Conservation (phyloP, 1,284 basidiomycete species). For the Cutaneotrichosporon dermatis region DNA sequence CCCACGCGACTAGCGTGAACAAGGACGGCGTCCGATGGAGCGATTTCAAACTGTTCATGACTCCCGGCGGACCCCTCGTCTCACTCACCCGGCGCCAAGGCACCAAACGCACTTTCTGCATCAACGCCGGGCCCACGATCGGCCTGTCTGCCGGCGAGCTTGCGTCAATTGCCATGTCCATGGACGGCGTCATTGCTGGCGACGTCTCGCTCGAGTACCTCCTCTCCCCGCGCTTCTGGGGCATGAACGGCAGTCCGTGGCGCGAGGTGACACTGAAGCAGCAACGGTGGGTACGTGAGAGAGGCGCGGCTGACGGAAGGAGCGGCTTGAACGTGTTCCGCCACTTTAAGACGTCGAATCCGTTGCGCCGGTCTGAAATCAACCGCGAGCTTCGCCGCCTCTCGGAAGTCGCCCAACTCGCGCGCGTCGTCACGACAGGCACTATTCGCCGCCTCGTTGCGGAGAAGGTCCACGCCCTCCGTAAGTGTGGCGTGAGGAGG, state of each 20-base stretch:
- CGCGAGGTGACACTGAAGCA: neutral
- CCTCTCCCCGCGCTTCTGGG: conserved; percentile 2
- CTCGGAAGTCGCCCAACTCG: neutral
- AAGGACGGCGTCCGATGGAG: conserved; percentile 2
- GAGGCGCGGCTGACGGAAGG: neutral
- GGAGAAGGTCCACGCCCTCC: conserved; percentile 1
- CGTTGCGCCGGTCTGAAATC: conserved; percentile 1
- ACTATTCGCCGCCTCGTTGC: too few species aligned
- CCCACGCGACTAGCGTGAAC: neutral
- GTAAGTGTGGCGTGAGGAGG: neutral
- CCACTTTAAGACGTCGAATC: neutral
- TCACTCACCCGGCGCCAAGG: neutral
- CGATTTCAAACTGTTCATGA: conserved; percentile 1
- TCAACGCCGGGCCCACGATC: neutral
- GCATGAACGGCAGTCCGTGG: neutral
- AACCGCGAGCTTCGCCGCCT: conserved; percentile 4
- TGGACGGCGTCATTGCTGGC: neutral
- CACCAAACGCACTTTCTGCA: neutral
- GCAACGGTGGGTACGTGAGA: neutral
- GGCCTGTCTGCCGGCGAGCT: conserved; percentile 4
- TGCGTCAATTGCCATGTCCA: neutral
- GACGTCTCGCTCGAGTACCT: conserved; percentile 1
- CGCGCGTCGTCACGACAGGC: conserved; percentile 1
- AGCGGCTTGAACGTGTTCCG: neutral
- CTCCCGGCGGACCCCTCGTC: neutral